phyloP scores from a whole-genome alignment of 1,139 yeast genomes.

The Pneumocystis carinii region DNA sequence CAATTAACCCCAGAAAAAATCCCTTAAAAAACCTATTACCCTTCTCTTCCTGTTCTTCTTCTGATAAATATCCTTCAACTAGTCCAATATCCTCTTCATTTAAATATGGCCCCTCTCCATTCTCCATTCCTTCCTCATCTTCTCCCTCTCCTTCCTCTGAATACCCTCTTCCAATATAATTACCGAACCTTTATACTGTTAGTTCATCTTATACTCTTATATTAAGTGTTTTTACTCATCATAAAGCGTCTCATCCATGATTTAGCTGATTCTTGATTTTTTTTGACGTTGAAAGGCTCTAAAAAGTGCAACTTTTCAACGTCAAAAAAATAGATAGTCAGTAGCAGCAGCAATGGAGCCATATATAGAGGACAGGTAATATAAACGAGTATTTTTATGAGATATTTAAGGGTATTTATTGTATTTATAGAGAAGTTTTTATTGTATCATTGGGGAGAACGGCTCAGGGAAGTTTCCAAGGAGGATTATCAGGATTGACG shows the following conservation, averaged over 20 bases:
- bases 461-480: constrained; percentile 89
- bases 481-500: constrained; percentile 54
- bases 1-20: neutral
- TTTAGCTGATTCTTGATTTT: neutral
- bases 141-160: constrained; percentile 6
- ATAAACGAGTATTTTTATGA: neutral
- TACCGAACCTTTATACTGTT: constrained; percentile 7
- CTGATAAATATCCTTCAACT: neutral
- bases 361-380: neutral
- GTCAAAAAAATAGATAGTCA: neutral
- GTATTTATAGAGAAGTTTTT: constrained; percentile 36
- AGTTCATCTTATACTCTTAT: neutral
- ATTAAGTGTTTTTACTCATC: constrained; percentile 5
- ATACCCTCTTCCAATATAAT: constrained; percentile 11
- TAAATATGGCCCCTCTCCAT: constrained; percentile 2
- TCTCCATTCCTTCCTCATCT: neutral
- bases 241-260: constrained; percentile 13
- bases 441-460: constrained; percentile 87
- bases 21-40: neutral
- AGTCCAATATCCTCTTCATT: neutral
- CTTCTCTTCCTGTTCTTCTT: constrained; percentile 3
- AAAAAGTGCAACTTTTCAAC: neutral
- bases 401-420: neutral
- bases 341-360: neutral
- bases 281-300: neutral